Evolutionary conservation across 129 eudicot species (phyloP).

Genomic region (Solidago caesia): DNA sequence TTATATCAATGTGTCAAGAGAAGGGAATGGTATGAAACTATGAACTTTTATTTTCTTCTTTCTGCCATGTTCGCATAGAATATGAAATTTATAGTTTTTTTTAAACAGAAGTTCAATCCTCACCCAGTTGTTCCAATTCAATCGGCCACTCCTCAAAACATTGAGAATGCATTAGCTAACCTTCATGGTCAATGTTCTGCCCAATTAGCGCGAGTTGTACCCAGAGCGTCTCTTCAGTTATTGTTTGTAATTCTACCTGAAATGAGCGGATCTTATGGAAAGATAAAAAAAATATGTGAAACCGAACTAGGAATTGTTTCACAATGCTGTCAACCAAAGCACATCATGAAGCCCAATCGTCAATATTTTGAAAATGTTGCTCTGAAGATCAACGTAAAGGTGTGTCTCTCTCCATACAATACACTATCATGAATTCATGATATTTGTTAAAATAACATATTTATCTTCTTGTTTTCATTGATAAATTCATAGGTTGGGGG

Average conservation of each 20-base stretch:
- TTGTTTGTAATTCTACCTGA: slow-evolving; percentile 67
- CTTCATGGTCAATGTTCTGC: slow-evolving; percentile 22
- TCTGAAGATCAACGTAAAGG: slow-evolving; percentile 84
- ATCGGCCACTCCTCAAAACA: slow-evolving; percentile 19
- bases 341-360: slow-evolving; percentile 28
- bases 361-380: slow-evolving; percentile 74
- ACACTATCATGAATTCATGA: not conserved
- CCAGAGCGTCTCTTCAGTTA: slow-evolving; percentile 41
- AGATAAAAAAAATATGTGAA: slow-evolving; percentile 64
- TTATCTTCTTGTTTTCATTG: not conserved
- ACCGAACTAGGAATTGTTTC: slow-evolving; percentile 78
- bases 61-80: not conserved
- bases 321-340: slow-evolving; percentile 72
- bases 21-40: slow-evolving; percentile 65
- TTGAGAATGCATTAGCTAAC: slow-evolving; percentile 47
- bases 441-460: not conserved
- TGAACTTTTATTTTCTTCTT: not conserved
- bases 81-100: not conserved
- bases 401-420: slow-evolving; percentile 15
- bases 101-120: slow-evolving; percentile 40
- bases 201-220: slow-evolving; percentile 12
- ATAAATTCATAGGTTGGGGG: slow-evolving; percentile 60
- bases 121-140: slow-evolving; percentile 43
- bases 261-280: slow-evolving; percentile 59
- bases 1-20: slow-evolving; percentile 52